Conservation (phyloP, 208 protist species). For the Leptomonas pyrrhocoris region DNA sequence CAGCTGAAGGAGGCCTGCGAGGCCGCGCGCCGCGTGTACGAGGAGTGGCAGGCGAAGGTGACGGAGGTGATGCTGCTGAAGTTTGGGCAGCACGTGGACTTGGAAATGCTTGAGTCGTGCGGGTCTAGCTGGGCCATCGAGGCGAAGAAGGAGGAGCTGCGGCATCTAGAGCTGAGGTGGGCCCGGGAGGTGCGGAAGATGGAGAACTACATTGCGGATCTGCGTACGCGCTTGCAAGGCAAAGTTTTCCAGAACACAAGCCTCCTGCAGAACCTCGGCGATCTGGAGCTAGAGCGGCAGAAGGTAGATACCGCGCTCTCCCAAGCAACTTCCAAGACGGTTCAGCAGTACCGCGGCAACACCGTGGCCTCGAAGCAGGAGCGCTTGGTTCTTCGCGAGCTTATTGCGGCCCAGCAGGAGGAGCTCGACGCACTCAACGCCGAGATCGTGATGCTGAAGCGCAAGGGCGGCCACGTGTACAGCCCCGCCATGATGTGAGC, state of each 20-base stretch:
- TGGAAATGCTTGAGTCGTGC: conserved; percentile 92
- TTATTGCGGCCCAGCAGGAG: conserved; percentile 89
- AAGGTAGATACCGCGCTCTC: conserved; percentile 73
- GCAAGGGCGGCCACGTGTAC: conserved; percentile 94
- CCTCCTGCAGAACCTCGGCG: conserved; percentile 85
- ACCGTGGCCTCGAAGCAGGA: conserved; percentile 83
- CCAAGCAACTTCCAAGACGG: conserved; percentile 74
- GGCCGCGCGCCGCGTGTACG: conserved; percentile 65
- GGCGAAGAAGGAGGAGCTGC: conserved; percentile 89
- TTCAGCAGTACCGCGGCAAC: conserved; percentile 65
- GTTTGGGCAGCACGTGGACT: conserved; percentile 93
- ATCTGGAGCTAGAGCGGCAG: conserved; percentile 80
- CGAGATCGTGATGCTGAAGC: conserved; percentile 92
- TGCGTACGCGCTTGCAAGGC: conserved; percentile 73
- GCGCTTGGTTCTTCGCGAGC: conserved; percentile 75
- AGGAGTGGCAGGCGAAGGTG: conserved; percentile 87
- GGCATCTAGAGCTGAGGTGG: conserved; percentile 80
- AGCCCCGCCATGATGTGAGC: conserved; percentile 52
- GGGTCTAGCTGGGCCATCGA: conserved; percentile 89
- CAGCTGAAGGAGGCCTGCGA: conserved; percentile 68
- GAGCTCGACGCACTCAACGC: conserved; percentile 93
- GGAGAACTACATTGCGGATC: conserved; percentile 66
- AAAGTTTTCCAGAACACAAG: conserved; percentile 83
- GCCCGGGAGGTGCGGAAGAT: conserved; percentile 65
- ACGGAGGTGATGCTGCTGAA: conserved; percentile 95